Percentiles rank a stretch among this genome's conserved stretches.
Evolutionary conservation across 2,329 filamentous ascomycete genomes (phyloP).

Genomic region (Pochonia chlamydosporia): DNA sequence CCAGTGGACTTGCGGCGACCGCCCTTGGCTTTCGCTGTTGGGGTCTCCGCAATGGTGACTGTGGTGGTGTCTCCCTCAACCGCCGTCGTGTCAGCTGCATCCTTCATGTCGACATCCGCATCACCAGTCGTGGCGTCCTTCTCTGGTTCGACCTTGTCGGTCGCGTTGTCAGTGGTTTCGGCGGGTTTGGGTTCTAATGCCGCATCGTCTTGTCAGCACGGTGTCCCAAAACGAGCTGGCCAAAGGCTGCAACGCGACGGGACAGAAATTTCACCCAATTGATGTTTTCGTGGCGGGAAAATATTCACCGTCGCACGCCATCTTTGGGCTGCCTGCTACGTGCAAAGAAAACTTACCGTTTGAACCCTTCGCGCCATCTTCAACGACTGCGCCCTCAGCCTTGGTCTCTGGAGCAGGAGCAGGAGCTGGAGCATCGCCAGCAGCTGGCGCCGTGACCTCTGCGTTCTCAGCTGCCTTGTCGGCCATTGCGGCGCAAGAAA

Average conservation of each 20-base stretch:
- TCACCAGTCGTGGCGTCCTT: slow-evolving; percentile 20
- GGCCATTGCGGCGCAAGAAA: slow-evolving; percentile 26
- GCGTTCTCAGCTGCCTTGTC: slow-evolving; percentile 31
- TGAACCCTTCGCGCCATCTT: slow-evolving; percentile 22
- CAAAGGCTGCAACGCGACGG: slow-evolving; percentile 1
- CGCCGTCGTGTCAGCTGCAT: slow-evolving; percentile 17
- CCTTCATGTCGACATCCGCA: slow-evolving; percentile 50
- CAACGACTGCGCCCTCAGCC: slow-evolving; percentile 15
- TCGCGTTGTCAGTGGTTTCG: slow-evolving; percentile 18
- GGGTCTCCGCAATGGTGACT: slow-evolving; percentile 20
- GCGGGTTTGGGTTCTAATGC: slow-evolving; percentile 18
- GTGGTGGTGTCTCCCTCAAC: slow-evolving; percentile 13
- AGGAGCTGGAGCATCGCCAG: slow-evolving; percentile 20
- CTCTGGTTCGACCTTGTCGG: slow-evolving; percentile 20
- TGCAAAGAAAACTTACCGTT: slow-evolving; percentile 25
- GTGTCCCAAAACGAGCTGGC: slow-evolving; percentile 5
- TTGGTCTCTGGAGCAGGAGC: slow-evolving; percentile 16
- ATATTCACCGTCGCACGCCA: not conserved
- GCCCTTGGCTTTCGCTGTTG: slow-evolving; percentile 36
- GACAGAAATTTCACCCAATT: not conserved
- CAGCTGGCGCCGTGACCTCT: slow-evolving; percentile 25
- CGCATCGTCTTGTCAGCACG: slow-evolving; percentile 8
- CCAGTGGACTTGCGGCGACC: slow-evolving; percentile 73
- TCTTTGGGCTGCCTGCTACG: not conserved
- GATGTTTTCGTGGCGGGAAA: not conserved